A percentile compares a stretch with the other conserved stretches of the same genome.
Conservation (phyloP, 2,329 filamentous ascomycete genomes). For the Malbranchea cinnamomea region DNA sequence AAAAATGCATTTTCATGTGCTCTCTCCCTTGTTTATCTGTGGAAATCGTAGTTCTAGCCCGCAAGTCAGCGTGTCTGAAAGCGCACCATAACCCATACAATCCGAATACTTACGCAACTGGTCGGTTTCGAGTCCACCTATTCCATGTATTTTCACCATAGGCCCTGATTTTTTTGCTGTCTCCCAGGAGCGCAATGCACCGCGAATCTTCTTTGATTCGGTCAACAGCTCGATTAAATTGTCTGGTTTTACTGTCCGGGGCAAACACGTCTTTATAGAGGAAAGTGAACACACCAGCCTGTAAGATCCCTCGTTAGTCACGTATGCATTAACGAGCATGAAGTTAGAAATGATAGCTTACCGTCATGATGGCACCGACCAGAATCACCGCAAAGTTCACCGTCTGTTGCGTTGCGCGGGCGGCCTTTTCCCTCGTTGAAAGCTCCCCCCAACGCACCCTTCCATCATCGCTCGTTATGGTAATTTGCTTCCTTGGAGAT, state of each 20-base stretch:
- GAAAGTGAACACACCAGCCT: constrained; percentile 65
- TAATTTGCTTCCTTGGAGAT: constrained; percentile 54
- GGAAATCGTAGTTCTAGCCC: constrained; percentile 45
- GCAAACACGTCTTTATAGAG: constrained; percentile 74
- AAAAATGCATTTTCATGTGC: constrained; percentile 73
- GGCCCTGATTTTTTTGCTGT: constrained; percentile 58
- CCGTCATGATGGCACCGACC: constrained; percentile 60
- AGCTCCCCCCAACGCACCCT: constrained; percentile 67
- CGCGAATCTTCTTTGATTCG: constrained; percentile 57
- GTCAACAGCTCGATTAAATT: constrained; percentile 78
- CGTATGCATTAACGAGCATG: too few relatives aligned
- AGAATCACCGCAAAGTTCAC: constrained; percentile 73
- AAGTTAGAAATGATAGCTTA: constrained; percentile 32
- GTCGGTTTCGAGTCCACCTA: constrained; percentile 58
- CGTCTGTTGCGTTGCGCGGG: constrained; percentile 74
- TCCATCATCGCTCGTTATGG: constrained; percentile 75
- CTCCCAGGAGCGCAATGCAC: constrained; percentile 61
- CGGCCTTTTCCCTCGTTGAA: constrained; percentile 60
- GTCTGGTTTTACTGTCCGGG: constrained; percentile 66
- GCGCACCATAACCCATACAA: too few relatives aligned
- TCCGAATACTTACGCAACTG: constrained; percentile 31
- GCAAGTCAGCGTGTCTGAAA: too few relatives aligned
- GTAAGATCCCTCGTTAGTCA: too few relatives aligned
- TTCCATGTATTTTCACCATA: constrained; percentile 69
- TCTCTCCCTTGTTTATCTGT: constrained; percentile 63